Evolutionary conservation across 305 asterid species (phyloP).

Genomic region (Fraxinus latifolia): DNA sequence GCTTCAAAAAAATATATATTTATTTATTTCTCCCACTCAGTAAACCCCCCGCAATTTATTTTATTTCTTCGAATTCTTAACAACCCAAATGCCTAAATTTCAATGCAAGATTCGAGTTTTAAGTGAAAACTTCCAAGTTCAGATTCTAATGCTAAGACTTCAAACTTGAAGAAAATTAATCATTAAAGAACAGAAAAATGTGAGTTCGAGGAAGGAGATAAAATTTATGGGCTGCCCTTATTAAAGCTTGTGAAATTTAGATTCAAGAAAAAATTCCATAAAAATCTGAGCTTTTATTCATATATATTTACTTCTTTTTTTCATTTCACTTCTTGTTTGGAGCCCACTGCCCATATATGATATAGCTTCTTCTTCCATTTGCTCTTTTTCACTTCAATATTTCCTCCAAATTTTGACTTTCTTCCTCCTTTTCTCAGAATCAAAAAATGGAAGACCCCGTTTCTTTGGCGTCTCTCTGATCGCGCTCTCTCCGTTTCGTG

Average conservation of each 20-base stretch:
- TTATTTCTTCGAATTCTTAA: slow-evolving; percentile 20
- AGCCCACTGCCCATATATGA: not conserved
- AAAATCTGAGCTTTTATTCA: not conserved
- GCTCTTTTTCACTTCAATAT: not conserved
- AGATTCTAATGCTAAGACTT: slow-evolving; percentile 23
- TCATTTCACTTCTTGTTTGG: not conserved
- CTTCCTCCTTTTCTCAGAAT: not conserved
- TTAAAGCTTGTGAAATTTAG: not conserved
- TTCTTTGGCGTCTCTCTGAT: not conserved
- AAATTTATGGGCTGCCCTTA: not conserved
- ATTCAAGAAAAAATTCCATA: not conserved
- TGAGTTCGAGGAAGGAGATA: not conserved
- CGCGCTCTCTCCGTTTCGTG: not conserved
- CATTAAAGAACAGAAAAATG: slow-evolving; percentile 24
- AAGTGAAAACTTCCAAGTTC: slow-evolving; percentile 35
- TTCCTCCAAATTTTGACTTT: not conserved
- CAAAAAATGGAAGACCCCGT: not conserved
- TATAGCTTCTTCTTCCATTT: not conserved
- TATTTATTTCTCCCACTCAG: slow-evolving; percentile 45
- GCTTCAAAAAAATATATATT: slow-evolving; percentile 26
- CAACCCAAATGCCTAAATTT: slow-evolving; percentile 28
- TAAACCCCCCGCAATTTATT: slow-evolving; percentile 36
- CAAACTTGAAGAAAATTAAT: slow-evolving; percentile 25
- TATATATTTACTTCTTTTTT: not conserved
- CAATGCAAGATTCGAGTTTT: slow-evolving; percentile 32